Percentiles rank a stretch among this genome's conserved stretches.
Evolutionary conservation across 2,329 filamentous ascomycete genomes (phyloP).

Genomic region (Kalaharituber pfeilii): DNA sequence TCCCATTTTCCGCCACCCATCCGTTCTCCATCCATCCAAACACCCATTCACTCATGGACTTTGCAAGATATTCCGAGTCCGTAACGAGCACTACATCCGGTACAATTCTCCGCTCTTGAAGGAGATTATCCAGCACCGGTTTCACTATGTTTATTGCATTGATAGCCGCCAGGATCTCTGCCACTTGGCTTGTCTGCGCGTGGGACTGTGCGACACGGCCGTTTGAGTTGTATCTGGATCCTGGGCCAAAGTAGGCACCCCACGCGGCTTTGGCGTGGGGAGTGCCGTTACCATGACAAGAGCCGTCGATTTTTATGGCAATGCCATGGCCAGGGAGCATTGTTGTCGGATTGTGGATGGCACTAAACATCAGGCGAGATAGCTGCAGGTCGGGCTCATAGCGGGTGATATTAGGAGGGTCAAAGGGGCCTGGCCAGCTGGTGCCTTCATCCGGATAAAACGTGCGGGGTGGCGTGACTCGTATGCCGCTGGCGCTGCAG

Average conservation of each 20-base stretch:
- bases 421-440: not conserved
- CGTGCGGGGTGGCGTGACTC: not conserved
- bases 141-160: too few species aligned
- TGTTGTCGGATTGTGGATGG: not conserved
- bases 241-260: not conserved
- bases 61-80: not conserved
- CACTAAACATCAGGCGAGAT: not conserved
- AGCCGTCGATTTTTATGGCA: not conserved
- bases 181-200: not conserved
- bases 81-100: not conserved
- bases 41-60: not conserved
- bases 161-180: not conserved
- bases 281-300: not conserved
- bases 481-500: too few species aligned
- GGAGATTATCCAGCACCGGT: too few species aligned
- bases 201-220: too few species aligned
- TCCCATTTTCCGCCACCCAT: not conserved
- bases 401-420: not conserved
- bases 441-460: not conserved
- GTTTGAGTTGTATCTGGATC: not conserved
- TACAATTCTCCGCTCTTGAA: not conserved
- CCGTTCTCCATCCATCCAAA: not conserved
- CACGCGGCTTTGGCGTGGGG: not conserved
- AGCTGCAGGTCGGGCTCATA: not conserved
- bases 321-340: too few species aligned